Base-by-base conservation (phyloP, 352 stramenopile species). In the Phytophthora brassicae region DNA sequence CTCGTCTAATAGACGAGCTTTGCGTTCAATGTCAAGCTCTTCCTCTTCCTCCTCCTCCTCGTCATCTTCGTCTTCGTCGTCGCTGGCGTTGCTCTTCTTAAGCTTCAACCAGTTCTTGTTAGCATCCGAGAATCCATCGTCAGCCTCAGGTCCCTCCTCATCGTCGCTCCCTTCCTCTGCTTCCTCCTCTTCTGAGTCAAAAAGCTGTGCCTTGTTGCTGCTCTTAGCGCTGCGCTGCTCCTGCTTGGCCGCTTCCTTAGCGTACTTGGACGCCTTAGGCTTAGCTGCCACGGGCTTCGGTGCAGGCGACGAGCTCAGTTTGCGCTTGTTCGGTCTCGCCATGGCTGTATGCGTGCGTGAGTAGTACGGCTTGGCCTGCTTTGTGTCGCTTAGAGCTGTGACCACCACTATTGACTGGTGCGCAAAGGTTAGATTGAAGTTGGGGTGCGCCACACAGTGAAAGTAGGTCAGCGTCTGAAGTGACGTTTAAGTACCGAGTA, bases 51-150 rank as follows among this genome's bases (percentile, higher is more conserved):
- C 67, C 0, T 82, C 72, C 1, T 83, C 74, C 9, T 80, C 59
- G 1, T 80, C 79, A 0, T 81, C 69, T 2, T 83, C 72, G 1
- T 84, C 68, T 0, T 88, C 77, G 26, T 64, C 55, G 22, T 82
- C 70, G 59, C 61, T 76, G 39, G 20, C 47, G 28, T 64, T 63
- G 31, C 76, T 74, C 65, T 88, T 86, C 71, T 94, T 94, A 4
- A 86, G 53, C 64, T 92, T 92, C 36, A 93, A 66, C 84, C 86
- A 94, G 62, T 72, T 92, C 72, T 93, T 89, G 73, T 95, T 95
- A 45, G 79, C 72, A 50, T 95, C 86, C 52, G 84, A 92, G 72
- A 94, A 95, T 0, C 79, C 87, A 2, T 86, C 68, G 11, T 86
- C 76, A 14, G 77, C 69, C 16, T 90, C 75, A 0, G 80, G 70